Evolutionary conservation across 2,329 filamentous ascomycete genomes (phyloP).

Genomic region (Gliomastix tumulicola): DNA sequence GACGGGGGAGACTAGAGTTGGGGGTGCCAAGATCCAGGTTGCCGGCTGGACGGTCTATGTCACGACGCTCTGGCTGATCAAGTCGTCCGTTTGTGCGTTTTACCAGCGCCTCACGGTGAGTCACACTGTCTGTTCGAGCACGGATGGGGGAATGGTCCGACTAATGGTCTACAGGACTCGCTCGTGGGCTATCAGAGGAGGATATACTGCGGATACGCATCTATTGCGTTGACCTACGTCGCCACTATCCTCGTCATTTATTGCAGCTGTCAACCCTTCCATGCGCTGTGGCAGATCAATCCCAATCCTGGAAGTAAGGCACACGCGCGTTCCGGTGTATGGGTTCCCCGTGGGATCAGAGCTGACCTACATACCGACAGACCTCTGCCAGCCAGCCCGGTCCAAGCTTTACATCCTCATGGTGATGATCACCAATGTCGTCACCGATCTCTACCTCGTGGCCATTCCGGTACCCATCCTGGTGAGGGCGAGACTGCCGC

Average conservation of each 20-base stretch:
- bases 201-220: constrained; percentile 22
- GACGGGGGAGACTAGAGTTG: too few relatives aligned
- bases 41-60: constrained; percentile 44
- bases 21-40: constrained; percentile 46
- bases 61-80: constrained; percentile 42
- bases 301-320: constrained; percentile 31
- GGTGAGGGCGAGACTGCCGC: constrained; percentile 40
- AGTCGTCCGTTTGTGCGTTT: constrained; percentile 43
- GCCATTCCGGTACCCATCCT: constrained; percentile 40
- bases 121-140: too few relatives aligned
- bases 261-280: constrained; percentile 23
- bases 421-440: constrained; percentile 24
- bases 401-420: constrained; percentile 30
- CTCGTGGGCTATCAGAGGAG: constrained; percentile 14
- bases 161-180: too few relatives aligned
- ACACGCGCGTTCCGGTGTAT: too few relatives aligned
- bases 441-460: constrained; percentile 31
- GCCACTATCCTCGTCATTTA: constrained; percentile 21
- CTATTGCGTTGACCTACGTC: constrained; percentile 24
- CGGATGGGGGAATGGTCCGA: too few relatives aligned
- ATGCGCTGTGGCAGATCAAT: constrained; percentile 32
- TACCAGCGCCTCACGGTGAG: constrained; percentile 41
- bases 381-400: constrained; percentile 28
- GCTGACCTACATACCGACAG: too few relatives aligned
- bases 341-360: too few relatives aligned